Percentiles rank a stretch among this genome's conserved stretches.
Conservation (phyloP, 202 grass and related monocot genomes). For the Hordeum pubiflorum region DNA sequence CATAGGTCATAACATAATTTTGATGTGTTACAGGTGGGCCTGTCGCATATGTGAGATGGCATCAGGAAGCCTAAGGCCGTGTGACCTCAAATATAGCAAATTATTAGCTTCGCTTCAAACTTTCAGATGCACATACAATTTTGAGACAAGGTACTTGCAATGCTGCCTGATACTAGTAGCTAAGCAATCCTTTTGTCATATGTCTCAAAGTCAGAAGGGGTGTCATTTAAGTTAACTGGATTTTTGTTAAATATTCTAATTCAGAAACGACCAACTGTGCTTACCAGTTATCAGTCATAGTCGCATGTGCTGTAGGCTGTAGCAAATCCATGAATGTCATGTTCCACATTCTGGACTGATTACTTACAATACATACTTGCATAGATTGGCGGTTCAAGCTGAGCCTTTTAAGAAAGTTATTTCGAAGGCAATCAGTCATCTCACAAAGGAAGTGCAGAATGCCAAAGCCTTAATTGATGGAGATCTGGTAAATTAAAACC, state of each 20-base stretch:
- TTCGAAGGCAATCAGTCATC: slow-evolving; percentile 54
- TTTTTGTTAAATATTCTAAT: neutral
- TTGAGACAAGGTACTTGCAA: slow-evolving; percentile 61
- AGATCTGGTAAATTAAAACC: slow-evolving; percentile 41
- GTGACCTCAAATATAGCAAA: slow-evolving; percentile 75
- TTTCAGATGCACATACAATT: slow-evolving; percentile 87
- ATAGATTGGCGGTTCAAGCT: slow-evolving; percentile 50
- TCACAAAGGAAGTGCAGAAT: slow-evolving; percentile 65
- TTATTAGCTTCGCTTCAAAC: slow-evolving; percentile 70
- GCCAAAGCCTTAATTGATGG: slow-evolving; percentile 67
- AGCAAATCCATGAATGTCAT: slow-evolving; percentile 1
- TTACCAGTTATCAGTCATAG: neutral
- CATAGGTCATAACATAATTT: neutral
- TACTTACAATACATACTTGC: slow-evolving; percentile 8
- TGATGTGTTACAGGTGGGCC: slow-evolving; percentile 43
- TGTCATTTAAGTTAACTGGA: neutral
- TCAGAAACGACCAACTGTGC: neutral
- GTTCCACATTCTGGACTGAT: slow-evolving; percentile 9
- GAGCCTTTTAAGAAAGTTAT: slow-evolving; percentile 55
- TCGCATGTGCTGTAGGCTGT: neutral
- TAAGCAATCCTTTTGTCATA: neutral
- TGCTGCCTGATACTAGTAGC: neutral
- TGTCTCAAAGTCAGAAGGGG: neutral
- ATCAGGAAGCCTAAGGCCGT: slow-evolving; percentile 56
- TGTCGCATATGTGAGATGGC: slow-evolving; percentile 58